Percentiles rank a stretch among this genome's conserved stretches.
These are phyloP conservation scores for Diaporthe citriasiana DNA, from an alignment of 2,329 filamentous ascomycete genomes.

Conservation along the genomic window DNA sequence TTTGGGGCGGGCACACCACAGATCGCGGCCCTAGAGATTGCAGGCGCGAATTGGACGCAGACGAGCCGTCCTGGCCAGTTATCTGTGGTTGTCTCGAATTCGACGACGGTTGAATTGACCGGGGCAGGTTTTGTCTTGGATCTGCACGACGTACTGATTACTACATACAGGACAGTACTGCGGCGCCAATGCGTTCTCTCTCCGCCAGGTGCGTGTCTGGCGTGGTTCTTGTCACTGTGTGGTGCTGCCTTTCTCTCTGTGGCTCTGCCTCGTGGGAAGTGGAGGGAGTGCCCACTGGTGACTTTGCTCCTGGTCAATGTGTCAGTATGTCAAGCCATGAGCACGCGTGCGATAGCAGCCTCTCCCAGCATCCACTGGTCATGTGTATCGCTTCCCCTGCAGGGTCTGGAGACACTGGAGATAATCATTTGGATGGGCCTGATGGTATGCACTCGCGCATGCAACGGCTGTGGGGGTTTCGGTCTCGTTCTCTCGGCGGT, in stretches of 20 bases:
- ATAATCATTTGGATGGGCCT: not conserved
- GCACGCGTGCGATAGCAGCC: not conserved
- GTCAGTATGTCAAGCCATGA: not conserved
- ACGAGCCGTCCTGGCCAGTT: not conserved
- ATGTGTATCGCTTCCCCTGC: slow-evolving; percentile 6
- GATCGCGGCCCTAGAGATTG: slow-evolving; percentile 21
- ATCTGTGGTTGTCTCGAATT: slow-evolving; percentile 11
- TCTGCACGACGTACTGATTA: not conserved
- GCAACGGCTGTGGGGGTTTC: slow-evolving; percentile 23
- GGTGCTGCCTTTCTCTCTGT: not conserved
- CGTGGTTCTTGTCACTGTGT: not conserved
- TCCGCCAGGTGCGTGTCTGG: not conserved
- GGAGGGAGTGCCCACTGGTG: slow-evolving; percentile 13
- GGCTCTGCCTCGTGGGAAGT: slow-evolving; percentile 28
- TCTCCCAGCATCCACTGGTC: not conserved
- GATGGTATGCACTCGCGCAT: not conserved
- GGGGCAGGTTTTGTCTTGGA: slow-evolving; percentile 2
- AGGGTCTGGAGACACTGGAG: slow-evolving; percentile 27
- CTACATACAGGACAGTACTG: not conserved
- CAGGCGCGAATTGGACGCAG: slow-evolving; percentile 4
- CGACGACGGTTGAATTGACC: slow-evolving; percentile 6
- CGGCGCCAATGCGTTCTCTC: not conserved
- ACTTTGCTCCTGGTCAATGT: not conserved
- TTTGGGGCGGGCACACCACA: slow-evolving; percentile 29
- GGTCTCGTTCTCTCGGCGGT: slow-evolving; percentile 13